Percentiles rank a stretch among this genome's conserved stretches.
Conservation (phyloP, 2,329 filamentous ascomycete genomes). For the Diaporthe sp. region DNA sequence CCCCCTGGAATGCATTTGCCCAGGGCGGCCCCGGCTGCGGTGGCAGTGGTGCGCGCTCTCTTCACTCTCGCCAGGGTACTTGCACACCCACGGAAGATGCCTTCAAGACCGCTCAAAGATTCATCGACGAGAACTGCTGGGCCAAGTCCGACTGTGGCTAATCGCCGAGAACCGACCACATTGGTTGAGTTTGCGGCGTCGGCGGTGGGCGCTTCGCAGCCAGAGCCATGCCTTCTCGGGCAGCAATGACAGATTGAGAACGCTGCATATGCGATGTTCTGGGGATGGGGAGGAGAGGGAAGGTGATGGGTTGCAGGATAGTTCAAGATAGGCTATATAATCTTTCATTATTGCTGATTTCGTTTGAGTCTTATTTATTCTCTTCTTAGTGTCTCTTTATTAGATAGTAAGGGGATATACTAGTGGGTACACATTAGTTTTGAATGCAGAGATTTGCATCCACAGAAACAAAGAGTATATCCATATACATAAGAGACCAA, state of each 20-base stretch:
- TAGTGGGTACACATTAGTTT: neutral
- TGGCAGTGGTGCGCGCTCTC: neutral
- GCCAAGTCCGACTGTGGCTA: neutral
- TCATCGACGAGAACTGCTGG: conserved; percentile 19
- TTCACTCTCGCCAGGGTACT: neutral
- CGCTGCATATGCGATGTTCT: neutral
- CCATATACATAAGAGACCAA: too few species aligned
- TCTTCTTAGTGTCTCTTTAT: neutral
- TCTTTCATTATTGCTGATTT: neutral
- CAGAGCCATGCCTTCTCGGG: neutral
- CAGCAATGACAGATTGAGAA: neutral
- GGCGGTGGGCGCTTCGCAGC: neutral
- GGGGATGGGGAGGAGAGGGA: neutral
- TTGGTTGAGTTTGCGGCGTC: neutral
- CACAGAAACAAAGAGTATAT: too few species aligned
- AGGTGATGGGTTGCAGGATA: neutral
- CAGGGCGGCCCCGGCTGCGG: neutral
- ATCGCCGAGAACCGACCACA: neutral
- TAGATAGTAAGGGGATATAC: neutral
- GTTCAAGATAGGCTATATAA: neutral
- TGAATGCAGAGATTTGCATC: too few species aligned
- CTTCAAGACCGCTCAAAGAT: neutral
- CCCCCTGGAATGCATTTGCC: conserved; percentile 27
- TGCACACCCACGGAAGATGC: neutral
- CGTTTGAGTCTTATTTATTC: neutral